Evolutionary conservation across 2,329 filamentous ascomycete species (phyloP).

Genomic region (Penicillium glabrum): DNA sequence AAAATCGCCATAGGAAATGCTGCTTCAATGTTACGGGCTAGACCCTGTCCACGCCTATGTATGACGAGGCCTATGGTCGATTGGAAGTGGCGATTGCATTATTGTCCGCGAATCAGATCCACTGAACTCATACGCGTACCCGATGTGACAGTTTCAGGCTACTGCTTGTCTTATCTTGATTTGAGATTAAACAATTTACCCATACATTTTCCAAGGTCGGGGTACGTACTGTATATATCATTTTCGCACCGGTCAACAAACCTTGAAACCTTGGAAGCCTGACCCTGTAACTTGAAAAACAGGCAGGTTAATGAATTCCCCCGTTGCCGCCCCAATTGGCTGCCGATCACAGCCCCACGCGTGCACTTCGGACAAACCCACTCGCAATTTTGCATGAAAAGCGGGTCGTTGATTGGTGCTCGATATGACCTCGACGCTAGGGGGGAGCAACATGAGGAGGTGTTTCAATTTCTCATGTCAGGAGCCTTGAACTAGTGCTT

Average conservation of each 20-base stretch:
- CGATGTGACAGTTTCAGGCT: slow-evolving; percentile 6
- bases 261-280: neutral
- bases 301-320: slow-evolving; percentile 15
- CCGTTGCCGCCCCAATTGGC: slow-evolving; percentile 19
- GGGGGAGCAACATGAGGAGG: slow-evolving; percentile 9
- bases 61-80: slow-evolving; percentile 2
- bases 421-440: slow-evolving; percentile 15
- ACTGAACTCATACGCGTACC: slow-evolving; percentile 5
- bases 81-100: slow-evolving; percentile 11
- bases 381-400: slow-evolving; percentile 13
- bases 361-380: slow-evolving; percentile 10
- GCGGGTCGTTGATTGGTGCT: slow-evolving; percentile 14
- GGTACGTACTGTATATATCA: neutral
- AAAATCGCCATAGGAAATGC: too few relatives aligned
- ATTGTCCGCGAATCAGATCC: slow-evolving; percentile 15
- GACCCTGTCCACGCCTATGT: neutral
- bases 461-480: slow-evolving; percentile 16
- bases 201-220: neutral
- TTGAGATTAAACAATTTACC: neutral
- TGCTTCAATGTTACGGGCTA: neutral
- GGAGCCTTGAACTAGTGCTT: neutral
- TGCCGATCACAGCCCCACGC: slow-evolving; percentile 20
- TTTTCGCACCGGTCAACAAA: too few relatives aligned
- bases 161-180: neutral
- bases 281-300: neutral